Conservation (phyloP, 306 rosid species). For the Albizia julibrissin region DNA sequence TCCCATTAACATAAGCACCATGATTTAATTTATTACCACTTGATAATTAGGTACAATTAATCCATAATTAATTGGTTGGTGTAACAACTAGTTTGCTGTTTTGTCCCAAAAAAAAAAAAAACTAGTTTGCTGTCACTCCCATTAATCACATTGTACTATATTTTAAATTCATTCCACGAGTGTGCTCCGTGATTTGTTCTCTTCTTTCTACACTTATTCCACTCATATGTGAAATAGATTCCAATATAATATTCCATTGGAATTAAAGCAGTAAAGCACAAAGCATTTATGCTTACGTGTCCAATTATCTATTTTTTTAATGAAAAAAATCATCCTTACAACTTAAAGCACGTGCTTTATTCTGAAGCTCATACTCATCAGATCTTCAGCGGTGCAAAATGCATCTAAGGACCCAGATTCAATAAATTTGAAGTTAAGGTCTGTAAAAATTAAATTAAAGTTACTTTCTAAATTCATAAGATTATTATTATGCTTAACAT, state of each 20-base stretch:
- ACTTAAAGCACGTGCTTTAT: not conserved
- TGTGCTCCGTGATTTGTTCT: not conserved
- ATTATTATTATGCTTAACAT: no score
- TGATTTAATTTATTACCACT: not conserved
- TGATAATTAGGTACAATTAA: not conserved
- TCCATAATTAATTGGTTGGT: not conserved
- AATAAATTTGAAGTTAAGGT: no score
- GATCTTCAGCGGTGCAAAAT: not conserved
- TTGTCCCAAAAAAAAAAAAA: no score
- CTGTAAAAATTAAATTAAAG: no score
- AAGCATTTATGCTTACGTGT: not conserved
- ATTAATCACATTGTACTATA: not conserved
- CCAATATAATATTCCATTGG: not conserved
- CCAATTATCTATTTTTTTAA: not conserved
- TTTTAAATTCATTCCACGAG: not conserved
- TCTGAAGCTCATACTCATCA: not conserved
- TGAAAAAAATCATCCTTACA: not conserved
- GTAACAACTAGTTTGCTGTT: conserved; percentile 10
- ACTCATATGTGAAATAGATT: not conserved
- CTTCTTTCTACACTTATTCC: not conserved
- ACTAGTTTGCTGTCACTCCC: not conserved
- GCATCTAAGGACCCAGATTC: not conserved
- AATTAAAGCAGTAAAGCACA: not conserved
- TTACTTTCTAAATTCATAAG: not conserved
- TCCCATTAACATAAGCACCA: not conserved